Conservation (phyloP, 495 filamentous ascomycete genomes). For the Aspergillus sclerotioniger region DNA sequence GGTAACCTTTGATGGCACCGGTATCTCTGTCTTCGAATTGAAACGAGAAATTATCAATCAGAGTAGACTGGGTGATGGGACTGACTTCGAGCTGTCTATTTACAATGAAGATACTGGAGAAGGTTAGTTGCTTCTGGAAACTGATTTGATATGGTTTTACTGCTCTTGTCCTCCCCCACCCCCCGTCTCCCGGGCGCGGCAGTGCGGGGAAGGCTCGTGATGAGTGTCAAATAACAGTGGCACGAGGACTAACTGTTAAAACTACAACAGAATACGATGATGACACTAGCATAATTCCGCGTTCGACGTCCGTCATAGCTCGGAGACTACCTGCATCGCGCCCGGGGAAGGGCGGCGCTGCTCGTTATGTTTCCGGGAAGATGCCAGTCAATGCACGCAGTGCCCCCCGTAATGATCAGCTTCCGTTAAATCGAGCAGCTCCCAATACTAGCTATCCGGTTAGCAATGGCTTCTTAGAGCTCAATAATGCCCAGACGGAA, state of each 20-base stretch:
- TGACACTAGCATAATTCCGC: constrained; percentile 91
- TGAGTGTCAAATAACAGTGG: neutral
- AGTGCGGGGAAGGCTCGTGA: neutral
- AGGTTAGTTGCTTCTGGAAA: constrained; percentile 56
- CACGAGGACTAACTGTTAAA: constrained; percentile 10
- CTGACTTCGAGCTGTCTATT: constrained; percentile 93
- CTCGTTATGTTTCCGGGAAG: constrained; percentile 94
- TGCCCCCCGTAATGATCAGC: constrained; percentile 67
- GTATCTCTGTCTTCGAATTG: constrained; percentile 96
- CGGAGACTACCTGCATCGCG: constrained; percentile 79
- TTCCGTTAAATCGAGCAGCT: constrained; percentile 45
- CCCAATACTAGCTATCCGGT: constrained; percentile 40
- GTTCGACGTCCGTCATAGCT: constrained; percentile 90
- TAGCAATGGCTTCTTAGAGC: constrained; percentile 56
- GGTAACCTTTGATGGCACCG: constrained; percentile 96
- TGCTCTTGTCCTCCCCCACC: neutral
- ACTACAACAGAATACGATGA: constrained; percentile 81
- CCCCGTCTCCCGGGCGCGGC: neutral
- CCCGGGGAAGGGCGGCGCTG: constrained; percentile 79
- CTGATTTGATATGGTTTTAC: constrained; percentile 1
- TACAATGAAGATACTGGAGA: constrained; percentile 88
- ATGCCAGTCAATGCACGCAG: constrained; percentile 90
- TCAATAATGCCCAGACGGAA: constrained; percentile 75
- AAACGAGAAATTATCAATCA: constrained; percentile 97
- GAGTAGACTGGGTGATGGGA: constrained; percentile 92